A percentile compares a stretch with the other conserved stretches of the same genome.
phyloP scores from a whole-genome alignment of 2,329 filamentous ascomycete species.

The Neofusicoccum sp. region DNA sequence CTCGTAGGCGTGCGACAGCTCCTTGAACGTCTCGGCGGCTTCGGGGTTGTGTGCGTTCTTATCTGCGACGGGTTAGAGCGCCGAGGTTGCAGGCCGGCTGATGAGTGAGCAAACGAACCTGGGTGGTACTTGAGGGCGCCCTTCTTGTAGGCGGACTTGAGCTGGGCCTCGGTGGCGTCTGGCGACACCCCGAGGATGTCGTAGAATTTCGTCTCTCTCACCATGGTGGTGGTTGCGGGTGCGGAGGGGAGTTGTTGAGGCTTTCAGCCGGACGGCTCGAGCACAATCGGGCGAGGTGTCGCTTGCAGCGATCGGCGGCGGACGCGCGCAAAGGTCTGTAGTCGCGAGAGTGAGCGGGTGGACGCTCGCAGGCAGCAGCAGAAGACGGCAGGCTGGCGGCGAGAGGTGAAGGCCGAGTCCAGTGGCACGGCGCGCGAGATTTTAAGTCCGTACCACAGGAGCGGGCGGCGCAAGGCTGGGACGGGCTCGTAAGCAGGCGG shows the following conservation, averaged over 20 bases:
- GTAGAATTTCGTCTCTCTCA: slow-evolving; percentile 78
- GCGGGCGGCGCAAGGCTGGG: slow-evolving; percentile 12
- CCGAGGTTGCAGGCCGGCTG: slow-evolving; percentile 24
- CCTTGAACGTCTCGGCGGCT: slow-evolving; percentile 98
- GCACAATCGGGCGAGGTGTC: slow-evolving; percentile 1
- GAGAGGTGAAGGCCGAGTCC: background rate
- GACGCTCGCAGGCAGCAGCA: background rate
- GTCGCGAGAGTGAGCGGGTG: background rate
- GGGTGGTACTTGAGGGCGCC: slow-evolving; percentile 83
- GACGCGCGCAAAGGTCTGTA: background rate
- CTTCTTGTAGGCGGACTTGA: slow-evolving; percentile 90
- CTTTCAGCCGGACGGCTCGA: background rate
- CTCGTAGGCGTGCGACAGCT: slow-evolving; percentile 94
- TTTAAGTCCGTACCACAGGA: background rate
- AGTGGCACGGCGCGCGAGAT: slow-evolving; percentile 16
- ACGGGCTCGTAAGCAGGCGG: slow-evolving; percentile 4
- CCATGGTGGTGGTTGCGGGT: slow-evolving; percentile 59
- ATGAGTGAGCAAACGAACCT: slow-evolving; percentile 55
- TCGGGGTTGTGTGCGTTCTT: slow-evolving; percentile 95
- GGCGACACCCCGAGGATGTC: slow-evolving; percentile 77
- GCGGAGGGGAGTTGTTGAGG: slow-evolving; percentile 7
- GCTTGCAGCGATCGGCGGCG: background rate
- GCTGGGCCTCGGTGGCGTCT: slow-evolving; percentile 77
- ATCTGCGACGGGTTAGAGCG: slow-evolving; percentile 57
- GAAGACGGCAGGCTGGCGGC: background rate